phyloP scores from a whole-genome alignment of 2,329 filamentous ascomycete genomes.

The Colletotrichum costaricense region DNA sequence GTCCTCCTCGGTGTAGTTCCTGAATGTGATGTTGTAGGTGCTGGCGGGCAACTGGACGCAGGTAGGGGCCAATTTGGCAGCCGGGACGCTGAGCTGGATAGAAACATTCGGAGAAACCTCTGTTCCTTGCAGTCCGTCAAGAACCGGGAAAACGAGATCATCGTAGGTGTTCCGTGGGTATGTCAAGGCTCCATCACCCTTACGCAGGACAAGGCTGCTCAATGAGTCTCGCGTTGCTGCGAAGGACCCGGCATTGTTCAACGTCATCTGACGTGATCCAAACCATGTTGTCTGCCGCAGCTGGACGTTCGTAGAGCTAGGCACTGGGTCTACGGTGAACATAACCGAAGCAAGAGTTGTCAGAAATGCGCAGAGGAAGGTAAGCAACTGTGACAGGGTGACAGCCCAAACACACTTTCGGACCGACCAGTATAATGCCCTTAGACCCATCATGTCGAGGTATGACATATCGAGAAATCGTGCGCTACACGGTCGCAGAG shows the following conservation, averaged over 20 bases:
- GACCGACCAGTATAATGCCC: neutral
- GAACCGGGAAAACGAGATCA: neutral
- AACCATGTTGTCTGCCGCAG: constrained; percentile 8
- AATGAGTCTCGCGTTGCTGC: neutral
- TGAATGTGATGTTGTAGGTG: neutral
- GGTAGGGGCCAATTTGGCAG: neutral
- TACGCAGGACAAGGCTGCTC: neutral
- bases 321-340: constrained; percentile 3
- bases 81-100: neutral
- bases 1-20: neutral
- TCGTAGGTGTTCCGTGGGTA: constrained; percentile 1
- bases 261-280: neutral
- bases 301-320: neutral
- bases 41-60: neutral
- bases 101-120: neutral
- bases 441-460: constrained; percentile 14
- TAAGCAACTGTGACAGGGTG: neutral
- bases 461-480: constrained; percentile 1
- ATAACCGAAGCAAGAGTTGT: constrained; percentile 10
- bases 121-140: neutral
- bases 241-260: neutral
- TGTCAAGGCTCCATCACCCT: neutral
- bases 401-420: neutral
- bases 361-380: neutral
- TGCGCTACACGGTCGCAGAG: neutral